Evolutionary conservation across 2,329 filamentous ascomycete species (phyloP).

Genomic region (Penicillium capsulatum): DNA sequence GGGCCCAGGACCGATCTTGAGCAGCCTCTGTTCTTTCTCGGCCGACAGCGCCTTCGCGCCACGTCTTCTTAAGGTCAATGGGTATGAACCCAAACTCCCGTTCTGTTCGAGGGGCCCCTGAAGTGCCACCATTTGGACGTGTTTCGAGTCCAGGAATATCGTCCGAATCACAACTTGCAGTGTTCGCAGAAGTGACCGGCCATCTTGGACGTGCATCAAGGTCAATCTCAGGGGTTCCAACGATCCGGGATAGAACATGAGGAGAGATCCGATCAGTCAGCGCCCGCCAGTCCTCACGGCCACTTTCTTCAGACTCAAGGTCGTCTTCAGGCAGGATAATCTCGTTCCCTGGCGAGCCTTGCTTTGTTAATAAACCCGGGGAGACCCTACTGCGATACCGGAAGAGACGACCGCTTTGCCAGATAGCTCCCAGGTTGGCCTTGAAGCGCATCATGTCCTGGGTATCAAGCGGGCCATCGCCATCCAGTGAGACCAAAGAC

Average conservation of each 20-base stretch:
- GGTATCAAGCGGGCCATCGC: slow-evolving; percentile 32
- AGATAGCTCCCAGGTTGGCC: slow-evolving; percentile 54
- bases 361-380: slow-evolving; percentile 46
- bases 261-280: slow-evolving; percentile 52
- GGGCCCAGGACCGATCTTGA: slow-evolving; percentile 59
- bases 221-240: slow-evolving; percentile 39
- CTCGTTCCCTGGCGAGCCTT: slow-evolving; percentile 2
- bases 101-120: slow-evolving; percentile 41
- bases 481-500: slow-evolving; percentile 31
- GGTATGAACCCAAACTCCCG: slow-evolving; percentile 53
- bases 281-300: slow-evolving; percentile 51
- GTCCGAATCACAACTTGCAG: slow-evolving; percentile 54
- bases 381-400: slow-evolving; percentile 39
- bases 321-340: slow-evolving; percentile 20
- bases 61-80: slow-evolving; percentile 59
- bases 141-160: slow-evolving; percentile 54
- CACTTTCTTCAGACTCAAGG: slow-evolving; percentile 34
- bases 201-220: slow-evolving; percentile 46
- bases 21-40: slow-evolving; percentile 60
- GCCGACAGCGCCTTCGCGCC: slow-evolving; percentile 58
- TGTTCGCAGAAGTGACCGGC: slow-evolving; percentile 56
- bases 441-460: slow-evolving; percentile 51
- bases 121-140: no score
- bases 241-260: slow-evolving; percentile 49
- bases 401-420: slow-evolving; percentile 48